Conservation (phyloP, 345 rosid species). For the Camelina laxa region DNA sequence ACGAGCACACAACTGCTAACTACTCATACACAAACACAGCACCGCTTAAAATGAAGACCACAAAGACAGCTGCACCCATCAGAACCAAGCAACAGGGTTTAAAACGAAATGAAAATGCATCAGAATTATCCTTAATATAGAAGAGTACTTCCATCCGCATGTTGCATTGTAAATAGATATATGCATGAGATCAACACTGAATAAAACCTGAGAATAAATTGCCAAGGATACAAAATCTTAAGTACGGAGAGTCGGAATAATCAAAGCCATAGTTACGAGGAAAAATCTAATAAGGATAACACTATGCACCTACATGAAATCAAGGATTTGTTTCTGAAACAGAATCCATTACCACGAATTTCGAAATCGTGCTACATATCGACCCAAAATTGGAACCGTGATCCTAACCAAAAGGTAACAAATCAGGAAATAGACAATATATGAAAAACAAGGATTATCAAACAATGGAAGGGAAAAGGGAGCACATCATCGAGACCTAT, state of each 20-base stretch:
- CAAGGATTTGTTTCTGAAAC: conserved; percentile 9
- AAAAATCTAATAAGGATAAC: not conserved
- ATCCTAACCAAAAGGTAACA: not conserved
- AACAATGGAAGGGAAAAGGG: not conserved
- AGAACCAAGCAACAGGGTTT: conserved; percentile 22
- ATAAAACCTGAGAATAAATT: conserved; percentile 14
- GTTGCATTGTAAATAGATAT: not conserved
- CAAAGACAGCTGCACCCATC: conserved; percentile 1
- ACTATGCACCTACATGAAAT: not conserved
- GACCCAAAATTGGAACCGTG: not conserved
- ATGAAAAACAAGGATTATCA: not conserved
- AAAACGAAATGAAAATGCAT: conserved; percentile 7
- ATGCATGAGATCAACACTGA: conserved; percentile 15
- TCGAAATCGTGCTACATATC: not conserved
- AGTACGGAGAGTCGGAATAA: not conserved
- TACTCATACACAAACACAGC: conserved; percentile 20
- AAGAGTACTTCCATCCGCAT: not conserved
- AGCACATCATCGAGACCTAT: not conserved
- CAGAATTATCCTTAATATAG: not conserved
- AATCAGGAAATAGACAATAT: not conserved
- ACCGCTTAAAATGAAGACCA: conserved; percentile 20
- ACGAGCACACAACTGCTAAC: conserved; percentile 15
- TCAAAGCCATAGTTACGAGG: not conserved
- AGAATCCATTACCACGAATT: no score
- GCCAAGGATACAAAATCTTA: not conserved